Evolutionary conservation across 352 stramenopile species (phyloP), one percentile per base, ranked within the genome.

Genomic region (Plasmopara halstedii): DNA sequence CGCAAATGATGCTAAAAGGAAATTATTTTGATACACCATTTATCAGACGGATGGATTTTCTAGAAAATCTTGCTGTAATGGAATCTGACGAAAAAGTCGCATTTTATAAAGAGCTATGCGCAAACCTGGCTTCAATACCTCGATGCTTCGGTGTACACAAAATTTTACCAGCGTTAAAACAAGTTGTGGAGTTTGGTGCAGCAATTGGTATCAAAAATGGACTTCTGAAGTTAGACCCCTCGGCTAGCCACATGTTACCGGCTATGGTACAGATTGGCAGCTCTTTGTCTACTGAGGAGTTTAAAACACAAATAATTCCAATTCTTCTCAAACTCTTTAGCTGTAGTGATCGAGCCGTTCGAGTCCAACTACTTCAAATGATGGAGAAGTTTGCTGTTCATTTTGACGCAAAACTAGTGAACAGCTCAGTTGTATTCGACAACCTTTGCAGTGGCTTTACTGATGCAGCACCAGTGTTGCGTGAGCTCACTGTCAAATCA

Each of bases 1-100:
- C 95, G 0, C 70, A 88, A 50, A 95, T 95, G 29, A 57, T 97
- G 6, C 62, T 97, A 2, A 77, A 78, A 46, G 94, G 78, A 47
- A 89, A 78, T 25, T 85, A 93, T 20, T 98, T 98, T 62, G 80
- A 96, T 46, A 95, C 88, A 43, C 67, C 85, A 11, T 97, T 97
- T 51, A 88, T 96, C 54, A 91, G 88, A 49, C 73, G 88, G n/a
- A 91, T 98, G 76, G 67, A 86, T 38, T 95, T 96, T 61, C 50
- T 98, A 17, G 85, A 97, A 56, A 94, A 97, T 60, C 68, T 98
- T 21, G 70, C 83, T 5, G 70, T 97, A 29, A 97, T 98, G 64
- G 90, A 85, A 0, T 73, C 89, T 0, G 89, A 97, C 39, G 86
- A 97, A 55, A 97, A 97, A 50, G 84, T 95, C 27, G 72, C 74